A percentile compares a stretch with the other conserved stretches of the same genome.
Evolutionary conservation across 129 eudicot genomes (phyloP).

Genomic region (Logfia minima): DNA sequence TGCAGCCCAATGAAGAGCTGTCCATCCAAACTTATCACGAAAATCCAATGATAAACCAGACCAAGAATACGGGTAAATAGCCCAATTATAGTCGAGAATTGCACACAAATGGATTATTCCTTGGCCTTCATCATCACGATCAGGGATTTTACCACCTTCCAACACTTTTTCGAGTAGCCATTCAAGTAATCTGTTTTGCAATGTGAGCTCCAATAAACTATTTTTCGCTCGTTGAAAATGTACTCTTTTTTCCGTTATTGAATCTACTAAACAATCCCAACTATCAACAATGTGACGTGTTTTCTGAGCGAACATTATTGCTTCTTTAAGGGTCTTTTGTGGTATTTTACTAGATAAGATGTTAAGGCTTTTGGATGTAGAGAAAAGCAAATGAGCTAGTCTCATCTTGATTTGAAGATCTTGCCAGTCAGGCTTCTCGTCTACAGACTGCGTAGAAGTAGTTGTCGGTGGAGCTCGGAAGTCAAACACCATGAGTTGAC

Average conservation of each 20-base stretch:
- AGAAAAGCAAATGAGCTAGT: conserved; percentile 86
- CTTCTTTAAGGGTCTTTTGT: conserved; percentile 55
- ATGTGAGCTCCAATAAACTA: conserved; percentile 71
- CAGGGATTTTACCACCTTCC: conserved; percentile 50
- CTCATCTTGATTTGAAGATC: conserved; percentile 67
- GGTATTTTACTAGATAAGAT: conserved; percentile 53
- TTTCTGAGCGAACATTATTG: conserved; percentile 58
- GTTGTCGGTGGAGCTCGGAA: conserved; percentile 45
- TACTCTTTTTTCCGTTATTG: conserved; percentile 45
- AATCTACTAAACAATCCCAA: conserved; percentile 57
- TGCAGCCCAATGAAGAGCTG: conserved; percentile 99
- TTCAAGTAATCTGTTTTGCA: conserved; percentile 72
- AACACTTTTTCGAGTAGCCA: conserved; percentile 85
- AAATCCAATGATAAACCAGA: conserved; percentile 86
- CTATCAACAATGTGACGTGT: conserved; percentile 51
- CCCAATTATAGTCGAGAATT: conserved; percentile 88
- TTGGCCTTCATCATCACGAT: conserved; percentile 82
- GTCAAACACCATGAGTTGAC: conserved; percentile 69
- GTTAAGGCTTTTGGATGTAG: conserved; percentile 68
- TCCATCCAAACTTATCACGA: conserved; percentile 94
- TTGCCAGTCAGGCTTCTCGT: conserved; percentile 57
- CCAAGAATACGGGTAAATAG: conserved; percentile 76
- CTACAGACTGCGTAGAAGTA: conserved; percentile 13
- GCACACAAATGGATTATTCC: conserved; percentile 97
- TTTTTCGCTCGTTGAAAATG: conserved; percentile 62